Base-by-base conservation (phyloP, 495 filamentous ascomycete genomes). In the Penicillium ochrochloron region DNA sequence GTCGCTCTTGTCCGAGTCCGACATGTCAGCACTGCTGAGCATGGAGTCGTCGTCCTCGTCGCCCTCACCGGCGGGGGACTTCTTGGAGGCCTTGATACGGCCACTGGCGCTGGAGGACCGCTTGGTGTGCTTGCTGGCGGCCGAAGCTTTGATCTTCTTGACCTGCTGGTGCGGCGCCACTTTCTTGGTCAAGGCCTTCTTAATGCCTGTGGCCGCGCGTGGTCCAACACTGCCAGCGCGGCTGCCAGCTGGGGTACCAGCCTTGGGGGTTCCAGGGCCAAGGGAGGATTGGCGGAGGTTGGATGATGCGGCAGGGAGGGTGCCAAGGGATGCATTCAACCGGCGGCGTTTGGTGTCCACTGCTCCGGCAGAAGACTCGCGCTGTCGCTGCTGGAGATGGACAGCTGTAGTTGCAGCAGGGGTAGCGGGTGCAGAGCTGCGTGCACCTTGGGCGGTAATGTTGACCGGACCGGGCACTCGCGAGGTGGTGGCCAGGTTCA, bases 261-360 rank as follows among this genome's bases (percentile, higher is more conserved):
- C 84, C 76, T 95, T 95, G n/a, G 93, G 93, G 3, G 92, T 97
- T 9, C 90, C 90, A 0, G 92, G 93, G 3, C 92, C 92, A 6
- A 94, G 75, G 3, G 92, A 96, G 0, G 90, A 86, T 73, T 96
- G 93, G 0, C 93, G 87, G 5, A 96, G 84, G 34, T 85, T 87
- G 52, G 92, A 93, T 0, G 91, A 89, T 3, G 89, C 84, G 0
- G 83, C 74, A 0, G 92, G 90, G 3, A 93, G 75, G 14, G 82
- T 85, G 23, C 89, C 86, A 9, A 93, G 72, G 17, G 85, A 84
- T 27, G 82, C 77, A 69, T 88, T 92, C 4, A 91, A 76, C 6
- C 91, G 89, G 14, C 90, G 91, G 2, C 88, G 88, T 71, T 95
- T 90, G 76, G 85, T 90, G 50, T 85, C 88, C 19, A 84, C 84